A percentile compares a stretch with the other conserved stretches of the same genome.
phyloP scores from a whole-genome alignment of 2,329 filamentous ascomycete genomes.

The Apiospora kogelbergensis region DNA sequence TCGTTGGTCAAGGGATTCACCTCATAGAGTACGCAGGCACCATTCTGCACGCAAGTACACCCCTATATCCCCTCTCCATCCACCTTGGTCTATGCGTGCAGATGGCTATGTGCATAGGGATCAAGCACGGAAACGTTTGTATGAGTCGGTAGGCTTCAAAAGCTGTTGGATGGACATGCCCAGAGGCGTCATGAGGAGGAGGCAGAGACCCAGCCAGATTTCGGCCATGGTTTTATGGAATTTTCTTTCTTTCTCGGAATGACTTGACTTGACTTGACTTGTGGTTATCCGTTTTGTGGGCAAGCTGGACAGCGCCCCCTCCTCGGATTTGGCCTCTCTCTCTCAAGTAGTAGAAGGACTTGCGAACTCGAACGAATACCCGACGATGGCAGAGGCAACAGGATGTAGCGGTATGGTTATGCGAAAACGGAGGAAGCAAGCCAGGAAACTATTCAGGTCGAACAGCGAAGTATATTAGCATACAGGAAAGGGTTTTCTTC shows the following conservation, averaged over 20 bases:
- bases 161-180: slow-evolving; percentile 4
- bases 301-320: neutral
- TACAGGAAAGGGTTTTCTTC: too few relatives aligned
- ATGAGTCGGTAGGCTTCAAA: slow-evolving; percentile 9
- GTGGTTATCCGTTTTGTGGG: neutral
- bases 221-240: neutral
- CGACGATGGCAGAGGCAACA: neutral
- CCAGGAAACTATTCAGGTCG: too few relatives aligned
- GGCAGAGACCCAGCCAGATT: slow-evolving; percentile 1
- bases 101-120: neutral
- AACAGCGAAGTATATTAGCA: too few relatives aligned
- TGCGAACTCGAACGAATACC: neutral
- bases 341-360: neutral
- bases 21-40: neutral
- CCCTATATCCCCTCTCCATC: neutral
- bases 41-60: neutral
- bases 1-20: neutral
- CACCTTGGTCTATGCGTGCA: neutral
- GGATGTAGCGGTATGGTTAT: neutral
- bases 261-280: neutral
- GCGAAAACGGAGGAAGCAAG: too few relatives aligned
- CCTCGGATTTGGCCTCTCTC: neutral
- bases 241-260: too few relatives aligned
- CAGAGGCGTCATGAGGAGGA: slow-evolving; percentile 8
- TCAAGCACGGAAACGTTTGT: slow-evolving; percentile 2